Conservation (phyloP, 139 green algal species). For the Coelastrella sp. region DNA sequence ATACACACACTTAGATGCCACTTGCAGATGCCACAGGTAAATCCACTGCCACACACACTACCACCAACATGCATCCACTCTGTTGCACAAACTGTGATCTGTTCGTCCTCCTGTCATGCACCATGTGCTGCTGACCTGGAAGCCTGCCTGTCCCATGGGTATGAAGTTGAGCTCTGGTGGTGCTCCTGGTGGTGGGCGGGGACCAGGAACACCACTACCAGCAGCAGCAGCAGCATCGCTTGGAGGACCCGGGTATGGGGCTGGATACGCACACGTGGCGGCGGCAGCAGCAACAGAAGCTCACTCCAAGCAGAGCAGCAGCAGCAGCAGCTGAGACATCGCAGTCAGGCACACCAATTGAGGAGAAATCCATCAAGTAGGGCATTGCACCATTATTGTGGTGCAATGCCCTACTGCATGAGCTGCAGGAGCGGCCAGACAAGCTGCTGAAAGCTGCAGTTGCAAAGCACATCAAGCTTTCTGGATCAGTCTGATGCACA, state of each 20-base stretch:
- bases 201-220: not conserved
- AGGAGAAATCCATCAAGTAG: not conserved
- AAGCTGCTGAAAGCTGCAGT: not conserved
- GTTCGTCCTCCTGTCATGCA: too few relatives aligned
- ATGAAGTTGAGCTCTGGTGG: conserved; percentile 32
- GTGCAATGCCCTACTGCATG: too few relatives aligned
- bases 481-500: too few relatives aligned
- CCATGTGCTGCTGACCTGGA: conserved; percentile 14
- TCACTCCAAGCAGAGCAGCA: not conserved
- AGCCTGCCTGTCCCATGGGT: conserved; percentile 36
- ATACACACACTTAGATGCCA: too few relatives aligned
- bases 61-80: too few relatives aligned
- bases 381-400: too few relatives aligned
- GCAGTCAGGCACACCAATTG: too few relatives aligned
- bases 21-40: too few relatives aligned
- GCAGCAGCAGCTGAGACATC: not conserved
- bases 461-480: not conserved
- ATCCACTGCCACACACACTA: too few relatives aligned
- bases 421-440: too few relatives aligned
- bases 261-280: not conserved
- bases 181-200: not conserved
- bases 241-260: not conserved
- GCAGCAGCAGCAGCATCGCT: not conserved
- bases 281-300: not conserved
- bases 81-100: too few relatives aligned